These are phyloP conservation scores for Friedmanniomyces simplex DNA, from an alignment of 495 filamentous ascomycete genomes.

Conservation along the genomic window DNA sequence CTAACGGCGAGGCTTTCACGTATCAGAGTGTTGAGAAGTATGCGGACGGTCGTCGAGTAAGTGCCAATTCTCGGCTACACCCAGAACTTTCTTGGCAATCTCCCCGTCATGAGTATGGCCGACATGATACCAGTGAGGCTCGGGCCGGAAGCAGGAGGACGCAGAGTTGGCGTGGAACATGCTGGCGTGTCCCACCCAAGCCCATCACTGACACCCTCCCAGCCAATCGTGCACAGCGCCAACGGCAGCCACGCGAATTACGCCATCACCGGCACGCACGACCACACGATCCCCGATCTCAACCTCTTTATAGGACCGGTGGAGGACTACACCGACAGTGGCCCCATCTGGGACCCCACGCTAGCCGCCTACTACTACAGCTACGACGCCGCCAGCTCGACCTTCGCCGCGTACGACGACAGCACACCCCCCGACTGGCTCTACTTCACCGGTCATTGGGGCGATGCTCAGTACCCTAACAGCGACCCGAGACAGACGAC, in stretches of 20 bases:
- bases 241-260: conserved; percentile 27
- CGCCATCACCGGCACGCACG: conserved; percentile 34
- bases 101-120: too few relatives aligned
- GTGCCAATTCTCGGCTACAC: too few relatives aligned
- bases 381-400: conserved; percentile 10
- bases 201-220: background rate
- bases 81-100: too few relatives aligned
- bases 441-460: conserved; percentile 23
- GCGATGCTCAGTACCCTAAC: conserved; percentile 24
- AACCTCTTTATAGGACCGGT: conserved; percentile 36
- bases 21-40: conserved; percentile 46
- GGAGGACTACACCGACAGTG: conserved; percentile 46
- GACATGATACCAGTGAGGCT: too few relatives aligned
- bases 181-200: conserved; percentile 22
- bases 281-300: conserved; percentile 56
- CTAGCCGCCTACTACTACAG: conserved; percentile 22
- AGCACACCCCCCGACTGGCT: conserved; percentile 22
- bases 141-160: too few relatives aligned
- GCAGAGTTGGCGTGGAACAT: too few relatives aligned
- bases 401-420: conserved; percentile 20
- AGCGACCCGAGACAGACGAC: conserved; percentile 18
- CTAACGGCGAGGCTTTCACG: conserved; percentile 52
- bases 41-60: conserved; percentile 17
- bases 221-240: conserved; percentile 17
- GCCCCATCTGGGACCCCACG: conserved; percentile 28